phyloP scores from a whole-genome alignment of 345 rosid genomes.

The Bretschneidera sinensis region DNA sequence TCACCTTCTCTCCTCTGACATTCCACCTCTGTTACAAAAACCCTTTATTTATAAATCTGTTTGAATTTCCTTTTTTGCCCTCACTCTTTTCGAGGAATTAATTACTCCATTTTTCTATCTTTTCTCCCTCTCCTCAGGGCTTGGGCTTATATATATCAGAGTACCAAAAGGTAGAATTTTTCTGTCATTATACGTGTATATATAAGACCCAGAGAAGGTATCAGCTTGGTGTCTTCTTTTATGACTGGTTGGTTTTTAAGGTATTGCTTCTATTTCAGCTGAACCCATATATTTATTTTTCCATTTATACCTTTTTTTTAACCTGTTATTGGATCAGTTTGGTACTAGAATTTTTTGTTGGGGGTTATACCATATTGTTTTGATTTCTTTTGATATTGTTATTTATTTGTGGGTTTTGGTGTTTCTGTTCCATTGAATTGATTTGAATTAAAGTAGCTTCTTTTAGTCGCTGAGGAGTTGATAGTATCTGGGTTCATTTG shows the following conservation, averaged over 20 bases:
- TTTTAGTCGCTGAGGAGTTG: conserved; percentile 9
- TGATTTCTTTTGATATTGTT: not conserved
- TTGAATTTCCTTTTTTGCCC: conserved; percentile 18
- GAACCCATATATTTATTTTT: not conserved
- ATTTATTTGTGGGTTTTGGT: not conserved
- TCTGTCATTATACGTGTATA: conserved; percentile 3
- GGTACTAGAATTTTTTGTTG: too few relatives aligned
- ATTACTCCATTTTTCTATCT: not conserved
- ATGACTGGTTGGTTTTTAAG: conserved; percentile 25
- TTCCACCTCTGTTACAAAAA: conserved; percentile 14
- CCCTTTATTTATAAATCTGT: not conserved
- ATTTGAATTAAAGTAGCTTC: not conserved
- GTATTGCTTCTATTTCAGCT: conserved; percentile 11
- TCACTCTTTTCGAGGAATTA: not conserved
- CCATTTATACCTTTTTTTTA: not conserved
- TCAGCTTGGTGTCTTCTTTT: conserved; percentile 13
- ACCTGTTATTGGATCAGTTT: conserved; percentile 16
- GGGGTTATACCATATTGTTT: not conserved
- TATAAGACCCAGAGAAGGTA: conserved; percentile 14
- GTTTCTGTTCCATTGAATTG: not conserved
- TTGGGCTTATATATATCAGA: conserved; percentile 7
- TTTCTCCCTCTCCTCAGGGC: conserved; percentile 4
- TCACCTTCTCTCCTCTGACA: conserved; percentile 25
- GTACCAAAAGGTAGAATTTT: conserved; percentile 13
- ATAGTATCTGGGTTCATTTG: conserved; percentile 13